phyloP scores from a whole-genome alignment of 768 basidiomycete species.

The Pholiota molesta region DNA sequence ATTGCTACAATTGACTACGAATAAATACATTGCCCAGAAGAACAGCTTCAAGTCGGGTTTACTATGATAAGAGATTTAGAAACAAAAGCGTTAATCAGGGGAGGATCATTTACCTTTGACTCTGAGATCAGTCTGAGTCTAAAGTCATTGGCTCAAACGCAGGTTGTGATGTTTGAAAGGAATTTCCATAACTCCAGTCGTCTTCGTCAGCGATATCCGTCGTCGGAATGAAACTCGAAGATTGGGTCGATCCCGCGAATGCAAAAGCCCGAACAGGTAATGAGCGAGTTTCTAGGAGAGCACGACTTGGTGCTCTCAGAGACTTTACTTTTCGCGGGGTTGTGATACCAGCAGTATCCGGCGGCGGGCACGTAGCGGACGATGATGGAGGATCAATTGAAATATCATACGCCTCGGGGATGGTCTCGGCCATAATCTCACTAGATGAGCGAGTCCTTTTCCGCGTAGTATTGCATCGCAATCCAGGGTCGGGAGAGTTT shows the following conservation, averaged over 20 bases:
- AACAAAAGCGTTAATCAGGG: not conserved
- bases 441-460: conserved; percentile 42
- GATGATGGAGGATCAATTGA: not conserved
- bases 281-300: conserved; percentile 38
- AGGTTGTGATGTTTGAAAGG: conserved; percentile 22
- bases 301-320: conserved; percentile 37
- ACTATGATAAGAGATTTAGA: not conserved
- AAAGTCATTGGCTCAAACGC: conserved; percentile 28
- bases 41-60: not conserved
- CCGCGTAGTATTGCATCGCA: conserved; percentile 16
- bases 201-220: conserved; percentile 34
- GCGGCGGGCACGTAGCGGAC: not conserved
- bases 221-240: conserved; percentile 9
- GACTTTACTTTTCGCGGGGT: conserved; percentile 40
- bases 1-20: not conserved
- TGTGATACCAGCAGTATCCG: conserved; percentile 1
- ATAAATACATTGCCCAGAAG: not conserved
- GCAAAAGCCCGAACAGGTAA: conserved; percentile 34
- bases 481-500: conserved; percentile 8
- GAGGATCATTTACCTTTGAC: not conserved
- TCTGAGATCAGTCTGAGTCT: conserved; percentile 13
- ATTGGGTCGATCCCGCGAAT: conserved; percentile 10
- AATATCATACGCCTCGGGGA: not conserved
- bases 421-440: conserved; percentile 10
- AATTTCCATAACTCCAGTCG: conserved; percentile 41